Evolutionary conservation across 1,284 basidiomycete genomes (phyloP).

Genomic region (Peniophora sp.): DNA sequence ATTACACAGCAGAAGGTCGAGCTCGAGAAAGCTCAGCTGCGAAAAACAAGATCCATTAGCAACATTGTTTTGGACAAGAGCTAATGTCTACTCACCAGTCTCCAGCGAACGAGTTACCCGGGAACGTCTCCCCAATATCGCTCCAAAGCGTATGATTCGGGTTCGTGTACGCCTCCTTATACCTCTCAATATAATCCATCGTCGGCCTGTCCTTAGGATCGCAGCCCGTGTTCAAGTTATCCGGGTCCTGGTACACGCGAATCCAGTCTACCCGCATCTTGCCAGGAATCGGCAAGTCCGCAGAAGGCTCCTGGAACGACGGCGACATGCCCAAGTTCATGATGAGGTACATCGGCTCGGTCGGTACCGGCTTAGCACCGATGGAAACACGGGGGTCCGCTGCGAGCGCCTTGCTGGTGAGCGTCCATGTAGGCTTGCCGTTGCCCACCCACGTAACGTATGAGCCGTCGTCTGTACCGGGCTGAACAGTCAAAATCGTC

Average conservation of each 20-base stretch:
- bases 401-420: constrained; percentile 7
- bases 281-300: constrained; percentile 36
- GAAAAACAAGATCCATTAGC: no score
- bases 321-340: constrained; percentile 33
- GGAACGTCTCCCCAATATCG: neutral
- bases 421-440: constrained; percentile 27
- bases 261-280: constrained; percentile 52
- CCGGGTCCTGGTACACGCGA: constrained; percentile 42
- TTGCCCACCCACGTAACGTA: constrained; percentile 2
- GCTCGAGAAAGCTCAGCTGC: no score
- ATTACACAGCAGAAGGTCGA: no score
- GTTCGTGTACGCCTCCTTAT: neutral
- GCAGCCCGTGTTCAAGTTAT: constrained; percentile 43
- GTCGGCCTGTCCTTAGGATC: constrained; percentile 47
- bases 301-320: constrained; percentile 38
- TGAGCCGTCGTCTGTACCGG: neutral
- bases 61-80: no score
- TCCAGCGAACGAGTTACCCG: neutral
- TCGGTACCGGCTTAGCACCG: constrained; percentile 41
- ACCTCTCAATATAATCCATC: constrained; percentile 34
- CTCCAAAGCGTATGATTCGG: neutral
- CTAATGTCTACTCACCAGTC: no score
- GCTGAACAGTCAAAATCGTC: no score
- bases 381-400: constrained; percentile 31
- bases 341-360: constrained; percentile 44